Base-by-base conservation (phyloP, 1,139 yeast species). In the Saccharomyces hybrid region DNA sequence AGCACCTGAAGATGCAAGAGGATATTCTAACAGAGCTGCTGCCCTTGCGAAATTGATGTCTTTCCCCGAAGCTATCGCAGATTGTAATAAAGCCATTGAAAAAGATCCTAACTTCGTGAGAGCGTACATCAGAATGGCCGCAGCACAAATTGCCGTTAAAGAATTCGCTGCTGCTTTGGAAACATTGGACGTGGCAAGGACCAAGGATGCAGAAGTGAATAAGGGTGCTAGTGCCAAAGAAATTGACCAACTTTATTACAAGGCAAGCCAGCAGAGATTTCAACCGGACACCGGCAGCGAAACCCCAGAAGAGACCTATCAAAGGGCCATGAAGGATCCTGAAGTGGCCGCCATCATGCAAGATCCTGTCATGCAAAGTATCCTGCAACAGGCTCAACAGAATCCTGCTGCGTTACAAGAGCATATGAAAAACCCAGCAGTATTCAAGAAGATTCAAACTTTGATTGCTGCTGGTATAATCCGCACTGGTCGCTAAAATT, bases 21-120 rank as follows among this genome's bases (percentile, higher is more conserved):
- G 98, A 54, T 95, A 91, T 73, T 90, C 96, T 49, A 95, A 95
- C 76, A 87, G 99, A 74, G 99, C 99, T 54, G 99, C 99, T 47
- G 97, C 96, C 1, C 82, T 87, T 69, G 84, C 96, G 53, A 95
- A 95, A 73, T 81, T 95, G 63, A 83, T 93, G 86, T 88, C 97
- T 20, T 93, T 91, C 87, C 97, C 97, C 44, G 99, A 91, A 65
- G 98, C 96, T 13, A 84, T 95, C 58, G 80, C 80, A 66, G 99
- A 95, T 74, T 90, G 98, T 77, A 88, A 93, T 69, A 72, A 75
- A 59, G 99, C 99, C 50, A 88, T 95, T 65, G 83, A 81, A 68
- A 82, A 84, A 66, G 99, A 95, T 73, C 96, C 97, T 52, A 73
- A 75, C 26, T 95, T 93, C 71, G 80, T 93, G 68, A 87, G 96